Base-by-base conservation (phyloP, 176 grass and related monocot genomes). In the Avena sativa region DNA sequence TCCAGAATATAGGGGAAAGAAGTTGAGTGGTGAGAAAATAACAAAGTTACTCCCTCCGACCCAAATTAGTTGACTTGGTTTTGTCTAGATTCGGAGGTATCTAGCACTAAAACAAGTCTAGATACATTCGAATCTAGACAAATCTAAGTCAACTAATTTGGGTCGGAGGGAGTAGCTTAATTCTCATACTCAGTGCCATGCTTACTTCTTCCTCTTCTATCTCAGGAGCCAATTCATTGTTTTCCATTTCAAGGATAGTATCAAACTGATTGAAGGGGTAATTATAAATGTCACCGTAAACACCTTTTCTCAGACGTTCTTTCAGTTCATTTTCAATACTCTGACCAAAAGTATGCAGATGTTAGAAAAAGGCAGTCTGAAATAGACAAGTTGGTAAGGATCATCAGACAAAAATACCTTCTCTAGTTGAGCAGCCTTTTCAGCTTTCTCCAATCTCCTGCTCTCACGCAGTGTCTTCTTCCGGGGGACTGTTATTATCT, bases 211-310 rank as follows among this genome's bases (percentile, higher is more conserved):
- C 90, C 13, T 91, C 91, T 67, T 92, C 93, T 78, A 93, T 56
- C 62, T 86, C 79, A 81, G 17, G 26, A 85, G n/a, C 76, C 67
- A 87, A 15, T 12, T 92, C 87, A 26, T 73, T 74, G 32, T 86
- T 70, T 78, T 90, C 84, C 84, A 88, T 90, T 8, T 88, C 88
- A 83, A 95, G 69, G 64, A 94, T 38, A 46, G 48, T 66, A 20
- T 89, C 74, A 60, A 94, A 98, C 19, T 78, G 47, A 26, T 74
- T 76, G n/a, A 76, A 86, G 56, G 90, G 85, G 58, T 85, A 60
- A 48, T 98, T 98, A 84, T 89, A 92, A 62, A 98, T 98, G 15
- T 95, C 90, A 86, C 84, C 86, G 85, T 98, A 98, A 75, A 98
- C 87, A 80, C 96, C 96, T 90, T 94, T 98, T 72, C 65, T 94